Conservation (phyloP, 176 grass and related monocot genomes). For the bread wheat (Triticum aestivum) region DNA sequence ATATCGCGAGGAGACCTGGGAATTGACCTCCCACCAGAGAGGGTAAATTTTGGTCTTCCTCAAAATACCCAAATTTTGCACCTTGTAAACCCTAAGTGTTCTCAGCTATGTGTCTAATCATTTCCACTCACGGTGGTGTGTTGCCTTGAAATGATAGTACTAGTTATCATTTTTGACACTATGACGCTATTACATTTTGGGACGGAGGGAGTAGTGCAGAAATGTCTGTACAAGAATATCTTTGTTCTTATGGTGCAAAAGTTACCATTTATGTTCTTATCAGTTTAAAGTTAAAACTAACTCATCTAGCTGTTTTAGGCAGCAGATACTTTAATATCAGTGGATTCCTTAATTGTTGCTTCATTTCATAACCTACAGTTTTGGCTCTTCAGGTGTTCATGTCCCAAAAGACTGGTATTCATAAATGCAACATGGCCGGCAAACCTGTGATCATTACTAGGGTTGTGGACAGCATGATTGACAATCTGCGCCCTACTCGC, state of each 20-base stretch:
- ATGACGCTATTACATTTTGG: no score
- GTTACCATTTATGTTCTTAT: neutral
- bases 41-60: constrained; percentile 43
- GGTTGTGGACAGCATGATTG: constrained; percentile 97
- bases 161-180: neutral
- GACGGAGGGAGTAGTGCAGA: neutral
- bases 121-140: neutral
- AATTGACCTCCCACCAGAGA: constrained; percentile 94
- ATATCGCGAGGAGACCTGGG: constrained; percentile 81
- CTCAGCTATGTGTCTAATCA: constrained; percentile 15
- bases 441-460: constrained; percentile 91
- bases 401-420: constrained; percentile 80
- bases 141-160: neutral
- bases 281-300: neutral
- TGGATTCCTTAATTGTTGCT: neutral
- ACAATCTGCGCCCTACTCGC: constrained; percentile 94
- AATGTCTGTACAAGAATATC: neutral
- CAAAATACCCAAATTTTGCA: neutral
- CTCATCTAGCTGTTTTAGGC: neutral
- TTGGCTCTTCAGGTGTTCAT: constrained; percentile 76
- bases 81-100: neutral
- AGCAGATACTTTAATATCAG: neutral
- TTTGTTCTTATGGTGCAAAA: neutral
- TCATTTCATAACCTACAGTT: constrained; percentile 30
- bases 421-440: constrained; percentile 83